Evolutionary conservation across 2,329 filamentous ascomycete species (phyloP).

Genomic region (Diaporthe ampelina): DNA sequence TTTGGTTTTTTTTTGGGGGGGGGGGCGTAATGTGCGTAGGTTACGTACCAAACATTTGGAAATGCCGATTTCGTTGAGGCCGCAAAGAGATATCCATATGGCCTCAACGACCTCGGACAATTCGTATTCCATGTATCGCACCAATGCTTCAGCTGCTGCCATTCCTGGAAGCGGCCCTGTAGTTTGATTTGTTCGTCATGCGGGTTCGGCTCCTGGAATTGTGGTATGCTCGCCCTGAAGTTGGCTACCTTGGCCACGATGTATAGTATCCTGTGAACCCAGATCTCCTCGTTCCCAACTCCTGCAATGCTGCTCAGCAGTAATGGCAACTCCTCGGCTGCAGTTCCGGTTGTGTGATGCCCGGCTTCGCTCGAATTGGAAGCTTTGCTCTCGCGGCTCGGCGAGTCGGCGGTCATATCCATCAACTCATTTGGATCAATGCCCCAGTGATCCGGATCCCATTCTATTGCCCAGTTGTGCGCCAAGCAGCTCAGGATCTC

Average conservation of each 20-base stretch:
- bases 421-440: slow-evolving; percentile 75
- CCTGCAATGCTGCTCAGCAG: slow-evolving; percentile 55
- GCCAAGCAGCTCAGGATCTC: slow-evolving; percentile 91
- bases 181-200: slow-evolving; percentile 75
- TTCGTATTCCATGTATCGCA: slow-evolving; percentile 86
- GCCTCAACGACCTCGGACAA: slow-evolving; percentile 88
- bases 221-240: slow-evolving; percentile 80
- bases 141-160: slow-evolving; percentile 83
- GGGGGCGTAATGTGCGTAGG: neutral
- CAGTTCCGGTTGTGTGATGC: slow-evolving; percentile 43
- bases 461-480: slow-evolving; percentile 88
- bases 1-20: neutral
- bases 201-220: slow-evolving; percentile 70
- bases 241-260: slow-evolving; percentile 89
- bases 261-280: slow-evolving; percentile 91
- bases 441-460: slow-evolving; percentile 93
- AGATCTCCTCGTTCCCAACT: slow-evolving; percentile 79
- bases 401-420: slow-evolving; percentile 41
- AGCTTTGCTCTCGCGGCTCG: slow-evolving; percentile 16
- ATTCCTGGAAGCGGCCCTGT: slow-evolving; percentile 78
- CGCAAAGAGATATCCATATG: slow-evolving; percentile 81
- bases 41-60: slow-evolving; percentile 83
- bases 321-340: slow-evolving; percentile 41
- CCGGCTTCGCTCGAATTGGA: slow-evolving; percentile 34
- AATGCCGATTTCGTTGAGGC: slow-evolving; percentile 82